phyloP scores from a whole-genome alignment of 140 eudicot genomes.

The Flaveria floridana region DNA sequence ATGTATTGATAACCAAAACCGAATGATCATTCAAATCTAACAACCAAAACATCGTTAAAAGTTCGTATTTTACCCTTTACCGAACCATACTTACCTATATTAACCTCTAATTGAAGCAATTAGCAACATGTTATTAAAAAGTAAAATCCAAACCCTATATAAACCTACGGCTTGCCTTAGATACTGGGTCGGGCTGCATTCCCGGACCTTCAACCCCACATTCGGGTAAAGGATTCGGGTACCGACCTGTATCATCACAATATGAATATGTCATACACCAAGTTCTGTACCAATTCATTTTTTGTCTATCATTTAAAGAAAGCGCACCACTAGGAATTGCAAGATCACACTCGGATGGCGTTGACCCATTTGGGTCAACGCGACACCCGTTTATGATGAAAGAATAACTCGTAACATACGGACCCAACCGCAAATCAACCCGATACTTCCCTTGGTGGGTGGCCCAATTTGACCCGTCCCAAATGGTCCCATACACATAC shows the following conservation, averaged over 20 bases:
- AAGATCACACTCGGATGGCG: slow-evolving; percentile 3
- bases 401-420: slow-evolving; percentile 37
- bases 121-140: too few species aligned
- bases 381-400: slow-evolving; percentile 38
- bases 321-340: slow-evolving; percentile 21
- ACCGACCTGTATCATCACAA: slow-evolving; percentile 37
- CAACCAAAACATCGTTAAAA: background rate
- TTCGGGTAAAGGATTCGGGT: slow-evolving; percentile 39
- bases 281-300: slow-evolving; percentile 33
- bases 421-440: slow-evolving; percentile 31
- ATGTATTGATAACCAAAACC: background rate
- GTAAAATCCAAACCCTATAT: background rate
- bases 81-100: too few species aligned
- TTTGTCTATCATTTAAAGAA: slow-evolving; percentile 11
- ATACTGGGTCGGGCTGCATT: slow-evolving; percentile 12
- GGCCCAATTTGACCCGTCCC: slow-evolving; percentile 57
- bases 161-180: background rate
- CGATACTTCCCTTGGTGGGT: slow-evolving; percentile 36
- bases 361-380: slow-evolving; percentile 5
- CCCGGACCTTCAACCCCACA: slow-evolving; percentile 28
- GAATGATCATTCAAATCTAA: background rate
- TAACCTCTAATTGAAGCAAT: too few species aligned
- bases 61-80: too few species aligned
- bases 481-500: slow-evolving; percentile 45
- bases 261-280: slow-evolving; percentile 43